phyloP scores from a whole-genome alignment of 2,329 filamentous ascomycete species.

The Chaetomiaceae sp. region DNA sequence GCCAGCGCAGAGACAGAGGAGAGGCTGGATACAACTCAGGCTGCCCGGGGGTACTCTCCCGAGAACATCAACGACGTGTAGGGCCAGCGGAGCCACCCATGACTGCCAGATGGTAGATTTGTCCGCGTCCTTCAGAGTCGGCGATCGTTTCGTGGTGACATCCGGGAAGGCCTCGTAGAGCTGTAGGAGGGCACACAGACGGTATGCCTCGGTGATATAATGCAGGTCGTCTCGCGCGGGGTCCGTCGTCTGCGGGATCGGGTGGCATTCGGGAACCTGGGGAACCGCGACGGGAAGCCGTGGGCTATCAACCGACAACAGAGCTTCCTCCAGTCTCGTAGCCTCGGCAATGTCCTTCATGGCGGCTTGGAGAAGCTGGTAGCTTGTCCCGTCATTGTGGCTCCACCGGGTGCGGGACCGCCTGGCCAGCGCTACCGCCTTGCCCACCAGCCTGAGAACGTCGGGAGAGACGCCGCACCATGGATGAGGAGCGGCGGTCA shows the following conservation, averaged over 20 bases:
- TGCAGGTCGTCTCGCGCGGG: conserved; percentile 17
- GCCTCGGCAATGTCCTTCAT: conserved; percentile 28
- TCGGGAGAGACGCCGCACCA: conserved; percentile 28
- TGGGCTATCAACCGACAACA: conserved; percentile 21
- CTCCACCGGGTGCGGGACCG: conserved; percentile 28
- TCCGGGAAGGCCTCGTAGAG: conserved; percentile 29
- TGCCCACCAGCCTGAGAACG: conserved; percentile 27
- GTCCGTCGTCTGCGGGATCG: conserved; percentile 1
- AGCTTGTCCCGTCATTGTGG: conserved; percentile 25
- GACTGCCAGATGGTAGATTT: conserved; percentile 20
- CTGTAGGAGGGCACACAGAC: conserved; percentile 28
- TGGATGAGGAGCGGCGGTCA: conserved; percentile 19
- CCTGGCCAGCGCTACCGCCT: conserved; percentile 27
- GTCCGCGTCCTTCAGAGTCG: conserved; percentile 21
- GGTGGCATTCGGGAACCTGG: not conserved
- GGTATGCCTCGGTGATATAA: conserved; percentile 26
- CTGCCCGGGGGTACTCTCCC: conserved; percentile 20
- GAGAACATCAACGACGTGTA: conserved; percentile 26
- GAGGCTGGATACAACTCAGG: conserved; percentile 29
- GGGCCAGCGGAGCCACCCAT: conserved; percentile 24
- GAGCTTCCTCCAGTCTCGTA: conserved; percentile 20
- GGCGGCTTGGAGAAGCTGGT: conserved; percentile 23
- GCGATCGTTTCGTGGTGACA: conserved; percentile 21
- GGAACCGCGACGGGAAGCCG: too few relatives aligned
- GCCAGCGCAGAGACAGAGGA: conserved; percentile 28